These are phyloP conservation scores for Candida patagonica DNA, from an alignment of 805 yeast species.

Conservation along the genomic window DNA sequence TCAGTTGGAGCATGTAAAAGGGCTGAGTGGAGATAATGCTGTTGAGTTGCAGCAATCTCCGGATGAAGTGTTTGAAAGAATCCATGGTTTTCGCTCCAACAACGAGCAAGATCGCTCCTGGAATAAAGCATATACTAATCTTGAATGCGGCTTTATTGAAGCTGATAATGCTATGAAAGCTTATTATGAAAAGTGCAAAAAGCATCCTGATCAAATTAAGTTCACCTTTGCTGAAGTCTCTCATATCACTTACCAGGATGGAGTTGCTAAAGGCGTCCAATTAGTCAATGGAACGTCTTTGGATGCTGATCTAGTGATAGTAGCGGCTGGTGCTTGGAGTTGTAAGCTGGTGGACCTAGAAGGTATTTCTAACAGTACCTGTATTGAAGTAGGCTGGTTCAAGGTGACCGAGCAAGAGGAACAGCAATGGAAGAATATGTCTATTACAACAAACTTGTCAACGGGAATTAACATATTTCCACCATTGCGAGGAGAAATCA, in stretches of 20 bases:
- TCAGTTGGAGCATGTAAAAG: background rate
- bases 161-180: conserved; percentile 4
- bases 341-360: conserved; percentile 3
- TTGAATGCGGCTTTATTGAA: conserved; percentile 2
- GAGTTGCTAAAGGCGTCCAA: conserved; percentile 3
- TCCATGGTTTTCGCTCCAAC: background rate
- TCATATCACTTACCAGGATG: background rate
- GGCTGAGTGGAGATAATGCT: background rate
- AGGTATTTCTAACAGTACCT: background rate
- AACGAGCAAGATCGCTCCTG: background rate
- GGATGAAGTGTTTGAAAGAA: background rate
- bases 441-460: conserved; percentile 6
- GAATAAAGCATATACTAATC: conserved; percentile 4
- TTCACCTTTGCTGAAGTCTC: conserved; percentile 2
- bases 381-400: conserved; percentile 6
- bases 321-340: conserved; percentile 7
- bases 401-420: conserved; percentile 5
- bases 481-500: conserved; percentile 3
- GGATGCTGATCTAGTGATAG: background rate
- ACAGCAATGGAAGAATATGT: conserved; percentile 5
- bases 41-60: background rate
- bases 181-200: conserved; percentile 1
- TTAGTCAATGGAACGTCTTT: background rate
- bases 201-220: background rate
- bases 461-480: conserved; percentile 4